These are phyloP conservation scores for Fusarium tricinctum DNA, from an alignment of 2,329 filamentous ascomycete species.

Conservation along the genomic window DNA sequence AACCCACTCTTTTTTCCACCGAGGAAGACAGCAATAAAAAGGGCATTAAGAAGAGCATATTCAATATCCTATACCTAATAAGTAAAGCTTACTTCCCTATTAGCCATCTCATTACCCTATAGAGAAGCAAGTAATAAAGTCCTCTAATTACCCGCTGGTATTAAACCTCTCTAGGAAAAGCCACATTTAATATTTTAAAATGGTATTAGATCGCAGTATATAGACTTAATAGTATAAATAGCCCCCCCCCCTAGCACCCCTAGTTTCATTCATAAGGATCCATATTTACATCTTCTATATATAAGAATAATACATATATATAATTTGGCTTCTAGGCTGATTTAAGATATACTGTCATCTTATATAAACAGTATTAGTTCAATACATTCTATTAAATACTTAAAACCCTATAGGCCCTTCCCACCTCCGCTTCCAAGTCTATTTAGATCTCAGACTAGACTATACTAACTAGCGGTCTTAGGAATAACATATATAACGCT, in stretches of 20 bases:
- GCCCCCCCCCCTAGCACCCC: too few species aligned
- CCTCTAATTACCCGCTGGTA: slow-evolving; percentile 1
- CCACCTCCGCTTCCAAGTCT: neutral
- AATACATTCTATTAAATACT: neutral
- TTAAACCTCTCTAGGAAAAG: slow-evolving; percentile 1
- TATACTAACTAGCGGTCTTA: neutral
- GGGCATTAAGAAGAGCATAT: neutral
- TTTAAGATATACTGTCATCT: neutral
- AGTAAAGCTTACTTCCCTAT: slow-evolving; percentile 7
- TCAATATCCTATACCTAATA: slow-evolving; percentile 3
- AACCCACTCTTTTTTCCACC: neutral
- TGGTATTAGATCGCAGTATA: neutral
- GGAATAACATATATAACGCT: neutral
- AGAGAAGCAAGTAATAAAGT: neutral
- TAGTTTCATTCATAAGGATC: too few species aligned
- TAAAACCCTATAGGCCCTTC: neutral
- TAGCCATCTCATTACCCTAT: slow-evolving; percentile 1
- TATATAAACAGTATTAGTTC: neutral
- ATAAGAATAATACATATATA: too few species aligned
- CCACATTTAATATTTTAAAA: slow-evolving; percentile 9
- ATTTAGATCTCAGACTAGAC: neutral
- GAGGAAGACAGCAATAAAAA: neutral
- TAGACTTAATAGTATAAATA: slow-evolving; percentile 3
- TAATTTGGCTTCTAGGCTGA: too few species aligned
- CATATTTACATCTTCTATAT: too few species aligned